These are phyloP conservation scores for Sutorius eximius DNA, from an alignment of 1,284 basidiomycete species.

Conservation along the genomic window DNA sequence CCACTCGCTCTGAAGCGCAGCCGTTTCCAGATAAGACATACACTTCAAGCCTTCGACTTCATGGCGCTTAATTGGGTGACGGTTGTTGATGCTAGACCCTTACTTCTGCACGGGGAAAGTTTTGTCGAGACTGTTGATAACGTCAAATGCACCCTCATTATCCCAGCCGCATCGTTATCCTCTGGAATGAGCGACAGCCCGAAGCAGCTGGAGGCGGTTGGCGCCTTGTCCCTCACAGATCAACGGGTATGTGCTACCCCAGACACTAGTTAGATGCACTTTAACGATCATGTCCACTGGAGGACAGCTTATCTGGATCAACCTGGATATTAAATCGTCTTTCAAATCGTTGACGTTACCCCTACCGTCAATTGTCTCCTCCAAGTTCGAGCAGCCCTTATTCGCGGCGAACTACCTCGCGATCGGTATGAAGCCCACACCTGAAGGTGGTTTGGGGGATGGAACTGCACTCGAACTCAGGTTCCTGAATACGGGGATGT, in stretches of 20 bases:
- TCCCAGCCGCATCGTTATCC: conserved; percentile 51
- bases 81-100: conserved; percentile 56
- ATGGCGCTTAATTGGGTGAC: conserved; percentile 82
- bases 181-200: conserved; percentile 53
- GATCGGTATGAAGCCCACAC: conserved; percentile 64
- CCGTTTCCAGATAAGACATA: not conserved
- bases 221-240: conserved; percentile 65
- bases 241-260: conserved; percentile 54
- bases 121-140: conserved; percentile 55
- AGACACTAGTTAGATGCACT: conserved; percentile 3
- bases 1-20: conserved; percentile 1
- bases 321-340: conserved; percentile 39
- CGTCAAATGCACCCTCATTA: conserved; percentile 55
- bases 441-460: conserved; percentile 60
- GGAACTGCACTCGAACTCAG: conserved; percentile 68
- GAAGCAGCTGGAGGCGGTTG: conserved; percentile 59
- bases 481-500: conserved; percentile 66
- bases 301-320: conserved; percentile 63
- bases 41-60: conserved; percentile 13
- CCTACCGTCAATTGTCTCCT: conserved; percentile 61
- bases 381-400: conserved; percentile 72
- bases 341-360: conserved; percentile 58
- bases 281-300: conserved; percentile 1
- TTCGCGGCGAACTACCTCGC: conserved; percentile 67
- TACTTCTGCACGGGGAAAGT: conserved; percentile 65